These are phyloP conservation scores for Neurospora sp. DNA, from an alignment of 2,329 filamentous ascomycete genomes.

Conservation along the genomic window DNA sequence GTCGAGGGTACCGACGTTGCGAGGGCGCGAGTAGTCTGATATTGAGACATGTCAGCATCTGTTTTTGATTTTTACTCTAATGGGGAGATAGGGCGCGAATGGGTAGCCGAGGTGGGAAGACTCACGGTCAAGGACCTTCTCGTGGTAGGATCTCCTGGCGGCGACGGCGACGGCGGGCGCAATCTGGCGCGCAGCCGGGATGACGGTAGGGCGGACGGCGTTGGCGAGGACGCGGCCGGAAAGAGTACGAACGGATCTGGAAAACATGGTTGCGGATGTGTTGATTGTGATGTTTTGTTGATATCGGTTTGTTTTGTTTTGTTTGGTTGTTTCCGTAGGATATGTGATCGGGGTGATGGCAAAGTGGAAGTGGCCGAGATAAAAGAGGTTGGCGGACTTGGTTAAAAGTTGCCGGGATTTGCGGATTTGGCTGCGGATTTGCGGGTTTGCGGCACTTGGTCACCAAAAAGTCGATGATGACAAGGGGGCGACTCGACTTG, in stretches of 20 bases:
- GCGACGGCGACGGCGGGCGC: constrained; percentile 30
- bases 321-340: not conserved
- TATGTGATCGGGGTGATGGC: not conserved
- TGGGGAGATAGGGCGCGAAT: constrained; percentile 16
- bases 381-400: constrained; percentile 1
- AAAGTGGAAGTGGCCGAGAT: not conserved
- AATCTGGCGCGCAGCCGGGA: constrained; percentile 30
- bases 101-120: not conserved
- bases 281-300: not conserved
- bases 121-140: constrained; percentile 61
- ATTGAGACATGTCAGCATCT: constrained; percentile 8
- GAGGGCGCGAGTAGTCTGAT: constrained; percentile 40
- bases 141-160: constrained; percentile 38
- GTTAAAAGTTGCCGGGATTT: constrained; percentile 8
- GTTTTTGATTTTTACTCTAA: not conserved
- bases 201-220: constrained; percentile 28
- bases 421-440: not conserved
- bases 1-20: constrained; percentile 47
- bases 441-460: constrained; percentile 17
- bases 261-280: constrained; percentile 30
- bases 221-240: constrained; percentile 33
- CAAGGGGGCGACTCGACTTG: constrained; percentile 19
- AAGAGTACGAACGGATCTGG: constrained; percentile 33
- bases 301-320: constrained; percentile 1
- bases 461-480: constrained; percentile 11